phyloP scores from a whole-genome alignment of 192 early-diverging fungal genomes.

The Geranomyces variabilis region DNA sequence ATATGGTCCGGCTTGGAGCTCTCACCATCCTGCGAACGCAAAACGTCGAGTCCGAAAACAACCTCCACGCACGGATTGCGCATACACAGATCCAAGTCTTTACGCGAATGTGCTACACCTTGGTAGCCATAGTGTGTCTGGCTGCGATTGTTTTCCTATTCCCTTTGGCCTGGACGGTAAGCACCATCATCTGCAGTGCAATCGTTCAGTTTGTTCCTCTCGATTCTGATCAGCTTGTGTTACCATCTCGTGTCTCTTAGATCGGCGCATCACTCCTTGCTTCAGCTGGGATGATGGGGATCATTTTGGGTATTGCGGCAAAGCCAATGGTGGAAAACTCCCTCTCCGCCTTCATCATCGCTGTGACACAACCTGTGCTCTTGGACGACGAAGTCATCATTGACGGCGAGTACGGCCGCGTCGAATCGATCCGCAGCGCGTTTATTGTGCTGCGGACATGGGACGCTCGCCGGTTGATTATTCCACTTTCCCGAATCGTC shows the following conservation, averaged over 20 bases:
- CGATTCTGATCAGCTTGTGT: no score
- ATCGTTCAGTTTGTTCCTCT: no score
- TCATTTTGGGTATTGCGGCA: conserved; percentile 31
- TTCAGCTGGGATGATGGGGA: conserved; percentile 34
- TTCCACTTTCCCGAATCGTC: conserved; percentile 33
- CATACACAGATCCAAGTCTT: conserved; percentile 39
- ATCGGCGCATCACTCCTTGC: conserved; percentile 37
- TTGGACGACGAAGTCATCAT: conserved; percentile 38
- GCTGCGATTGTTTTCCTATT: conserved; percentile 33
- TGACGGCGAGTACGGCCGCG: conserved; percentile 40
- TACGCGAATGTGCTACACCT: conserved; percentile 28
- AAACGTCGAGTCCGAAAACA: conserved; percentile 32
- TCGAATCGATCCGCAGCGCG: conserved; percentile 31
- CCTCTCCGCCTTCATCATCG: conserved; percentile 26
- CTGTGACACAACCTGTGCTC: conserved; percentile 29
- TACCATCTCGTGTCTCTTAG: no score
- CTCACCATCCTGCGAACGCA: conserved; percentile 17
- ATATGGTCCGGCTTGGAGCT: conserved; percentile 25
- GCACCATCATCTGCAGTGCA: no score
- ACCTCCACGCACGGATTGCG: conserved; percentile 32
- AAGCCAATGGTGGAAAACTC: conserved; percentile 38
- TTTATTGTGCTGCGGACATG: conserved; percentile 33
- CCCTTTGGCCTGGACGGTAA: conserved; percentile 32
- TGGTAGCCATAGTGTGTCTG: conserved; percentile 23
- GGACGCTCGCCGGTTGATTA: conserved; percentile 35